Percentiles rank a stretch among this genome's conserved stretches.
phyloP scores from a whole-genome alignment of 148 eudicot species.

The Beta vulgaris region DNA sequence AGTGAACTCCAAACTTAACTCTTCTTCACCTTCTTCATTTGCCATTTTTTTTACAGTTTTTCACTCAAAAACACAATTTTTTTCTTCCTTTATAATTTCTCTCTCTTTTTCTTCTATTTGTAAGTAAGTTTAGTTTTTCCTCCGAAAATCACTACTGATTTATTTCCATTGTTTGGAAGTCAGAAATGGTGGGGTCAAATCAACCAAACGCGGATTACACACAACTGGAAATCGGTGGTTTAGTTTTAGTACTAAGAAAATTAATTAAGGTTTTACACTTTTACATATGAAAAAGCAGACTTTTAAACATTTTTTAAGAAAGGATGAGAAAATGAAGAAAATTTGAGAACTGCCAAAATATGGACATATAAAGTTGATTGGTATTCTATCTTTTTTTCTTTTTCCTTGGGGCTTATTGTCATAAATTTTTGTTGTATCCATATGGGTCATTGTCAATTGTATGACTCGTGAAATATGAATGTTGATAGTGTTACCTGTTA shows the following conservation, averaged over 20 bases:
- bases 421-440: background rate
- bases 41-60: constrained; percentile 18
- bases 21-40: constrained; percentile 46
- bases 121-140: background rate
- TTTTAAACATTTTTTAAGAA: no score
- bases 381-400: no score
- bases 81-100: background rate
- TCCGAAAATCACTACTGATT: background rate
- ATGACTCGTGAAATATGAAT: no score
- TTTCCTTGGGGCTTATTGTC: background rate
- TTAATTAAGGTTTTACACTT: no score
- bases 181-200: background rate
- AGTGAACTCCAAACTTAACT: constrained; percentile 54
- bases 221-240: background rate
- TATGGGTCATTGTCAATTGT: background rate
- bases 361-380: background rate
- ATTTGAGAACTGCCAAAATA: background rate
- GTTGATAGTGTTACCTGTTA: no score
- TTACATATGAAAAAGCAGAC: no score
- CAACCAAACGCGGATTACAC: constrained; percentile 3
- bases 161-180: background rate
- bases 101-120: background rate
- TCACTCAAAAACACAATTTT: background rate
- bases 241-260: no score
- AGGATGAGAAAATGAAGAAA: background rate